Conservation (phyloP, 108 stramenopile genomes). For the Skeletonema tropicum region DNA sequence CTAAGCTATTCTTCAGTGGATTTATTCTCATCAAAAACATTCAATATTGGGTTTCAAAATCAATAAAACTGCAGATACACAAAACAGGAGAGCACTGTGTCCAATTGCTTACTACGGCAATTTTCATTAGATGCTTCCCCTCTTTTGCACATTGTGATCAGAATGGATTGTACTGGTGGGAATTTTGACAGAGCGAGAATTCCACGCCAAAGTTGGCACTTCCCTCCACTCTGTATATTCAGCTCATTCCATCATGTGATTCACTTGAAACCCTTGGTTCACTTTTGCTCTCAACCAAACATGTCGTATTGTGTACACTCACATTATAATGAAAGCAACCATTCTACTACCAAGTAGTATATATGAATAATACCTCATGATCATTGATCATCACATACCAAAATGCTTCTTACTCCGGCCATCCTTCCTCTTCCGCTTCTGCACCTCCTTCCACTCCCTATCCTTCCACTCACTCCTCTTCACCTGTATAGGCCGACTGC, state of each 20-base stretch:
- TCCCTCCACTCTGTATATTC: neutral
- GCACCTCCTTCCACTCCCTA: slow-evolving; percentile 84
- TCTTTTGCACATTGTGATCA: neutral
- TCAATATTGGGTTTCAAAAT: slow-evolving; percentile 19
- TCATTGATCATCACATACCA: slow-evolving; percentile 19
- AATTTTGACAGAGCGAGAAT: neutral
- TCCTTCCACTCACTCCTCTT: slow-evolving; percentile 95
- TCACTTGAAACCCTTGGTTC: too few species aligned
- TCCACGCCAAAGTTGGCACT: too few species aligned
- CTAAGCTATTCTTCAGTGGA: slow-evolving; percentile 12
- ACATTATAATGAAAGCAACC: neutral
- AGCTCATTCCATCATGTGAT: neutral
- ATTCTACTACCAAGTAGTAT: neutral
- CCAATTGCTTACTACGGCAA: neutral
- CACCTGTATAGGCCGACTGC: slow-evolving; percentile 91
- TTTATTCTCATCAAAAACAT: slow-evolving; percentile 5
- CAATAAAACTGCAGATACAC: neutral
- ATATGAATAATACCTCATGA: too few species aligned
- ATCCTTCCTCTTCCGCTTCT: slow-evolving; percentile 73
- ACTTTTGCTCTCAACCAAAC: neutral
- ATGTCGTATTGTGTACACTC: neutral
- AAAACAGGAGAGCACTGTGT: neutral
- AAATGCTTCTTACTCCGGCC: slow-evolving; percentile 36
- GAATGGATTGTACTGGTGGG: slow-evolving; percentile 14
- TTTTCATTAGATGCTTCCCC: neutral